phyloP scores from a whole-genome alignment of 768 basidiomycete species.

The Butyriboletus loyo region DNA sequence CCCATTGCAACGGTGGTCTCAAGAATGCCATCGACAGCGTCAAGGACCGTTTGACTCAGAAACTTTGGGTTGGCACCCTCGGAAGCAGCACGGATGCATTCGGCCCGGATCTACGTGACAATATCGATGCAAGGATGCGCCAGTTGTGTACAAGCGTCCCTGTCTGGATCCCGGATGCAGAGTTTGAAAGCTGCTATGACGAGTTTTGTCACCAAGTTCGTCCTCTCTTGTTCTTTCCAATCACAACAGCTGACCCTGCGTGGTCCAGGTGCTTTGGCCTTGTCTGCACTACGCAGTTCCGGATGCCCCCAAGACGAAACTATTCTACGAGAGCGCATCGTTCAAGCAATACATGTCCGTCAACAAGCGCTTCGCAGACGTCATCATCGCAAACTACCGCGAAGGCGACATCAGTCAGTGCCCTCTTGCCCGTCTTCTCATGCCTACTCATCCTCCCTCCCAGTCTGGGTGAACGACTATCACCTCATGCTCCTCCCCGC shows the following conservation, averaged over 20 bases:
- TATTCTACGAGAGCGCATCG: constrained; percentile 74
- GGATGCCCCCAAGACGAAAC: constrained; percentile 81
- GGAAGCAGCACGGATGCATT: constrained; percentile 69
- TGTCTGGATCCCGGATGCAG: constrained; percentile 80
- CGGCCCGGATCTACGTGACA: constrained; percentile 49
- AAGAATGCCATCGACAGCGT: constrained; percentile 79
- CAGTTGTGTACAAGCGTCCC: constrained; percentile 44
- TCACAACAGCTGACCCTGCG: constrained; percentile 16
- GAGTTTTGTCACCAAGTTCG: constrained; percentile 81
- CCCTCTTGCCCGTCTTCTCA: neutral
- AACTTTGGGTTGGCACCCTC: constrained; percentile 70
- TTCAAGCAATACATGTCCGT: constrained; percentile 87
- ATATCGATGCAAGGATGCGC: constrained; percentile 51
- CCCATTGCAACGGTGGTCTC: constrained; percentile 78
- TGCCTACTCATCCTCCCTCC: constrained; percentile 1
- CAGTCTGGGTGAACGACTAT: constrained; percentile 91
- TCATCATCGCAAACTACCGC: constrained; percentile 74
- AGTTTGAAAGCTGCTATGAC: constrained; percentile 78
- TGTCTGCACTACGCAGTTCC: constrained; percentile 84
- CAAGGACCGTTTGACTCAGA: constrained; percentile 46
- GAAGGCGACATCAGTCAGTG: constrained; percentile 79
- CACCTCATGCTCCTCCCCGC: constrained; percentile 91
- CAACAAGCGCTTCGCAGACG: constrained; percentile 86
- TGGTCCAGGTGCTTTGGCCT: constrained; percentile 69
- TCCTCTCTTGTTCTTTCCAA: constrained; percentile 4